Percentiles rank a stretch among this genome's conserved stretches.
Conservation (phyloP, 176 grass and related monocot genomes). For the Areca catechu region DNA sequence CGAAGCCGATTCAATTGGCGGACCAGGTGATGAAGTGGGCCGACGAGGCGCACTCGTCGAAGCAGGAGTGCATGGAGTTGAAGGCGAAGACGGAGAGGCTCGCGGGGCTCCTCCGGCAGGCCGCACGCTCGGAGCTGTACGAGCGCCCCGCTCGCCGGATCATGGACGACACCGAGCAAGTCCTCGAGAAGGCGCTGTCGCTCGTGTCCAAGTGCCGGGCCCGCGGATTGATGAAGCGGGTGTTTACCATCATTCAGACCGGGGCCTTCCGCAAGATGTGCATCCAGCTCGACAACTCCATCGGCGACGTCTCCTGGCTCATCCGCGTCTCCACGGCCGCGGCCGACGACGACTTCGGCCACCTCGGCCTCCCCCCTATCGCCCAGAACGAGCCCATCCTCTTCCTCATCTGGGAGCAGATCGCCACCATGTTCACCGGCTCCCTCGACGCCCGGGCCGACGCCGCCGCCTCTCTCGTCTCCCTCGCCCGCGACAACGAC, state of each 20-base stretch:
- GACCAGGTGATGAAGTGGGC: slow-evolving; percentile 86
- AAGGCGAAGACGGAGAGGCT: slow-evolving; percentile 68
- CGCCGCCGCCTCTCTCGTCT: slow-evolving; percentile 44
- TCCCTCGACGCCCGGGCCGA: slow-evolving; percentile 7
- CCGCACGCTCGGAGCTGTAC: slow-evolving; percentile 81
- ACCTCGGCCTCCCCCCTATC: slow-evolving; percentile 13
- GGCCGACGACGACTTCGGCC: neutral
- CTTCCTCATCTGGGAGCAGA: slow-evolving; percentile 22
- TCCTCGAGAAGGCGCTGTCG: slow-evolving; percentile 33
- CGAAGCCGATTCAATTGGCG: slow-evolving; percentile 83
- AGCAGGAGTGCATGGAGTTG: slow-evolving; percentile 73
- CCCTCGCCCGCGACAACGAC: slow-evolving; percentile 71
- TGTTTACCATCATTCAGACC: slow-evolving; percentile 7
- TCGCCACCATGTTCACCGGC: slow-evolving; percentile 9
- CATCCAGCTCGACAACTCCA: slow-evolving; percentile 18
- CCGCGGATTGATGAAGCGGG: neutral
- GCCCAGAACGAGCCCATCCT: slow-evolving; percentile 21
- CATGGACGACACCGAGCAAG: slow-evolving; percentile 64
- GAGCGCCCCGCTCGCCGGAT: slow-evolving; percentile 86
- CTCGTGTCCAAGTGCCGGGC: slow-evolving; percentile 10
- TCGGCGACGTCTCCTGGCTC: slow-evolving; percentile 24
- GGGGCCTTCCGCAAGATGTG: slow-evolving; percentile 15
- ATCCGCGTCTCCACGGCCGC: slow-evolving; percentile 12
- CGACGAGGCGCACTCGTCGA: slow-evolving; percentile 47
- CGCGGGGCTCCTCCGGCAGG: slow-evolving; percentile 65